These are phyloP conservation scores for Byssoonygena ceratinophila DNA, from an alignment of 2,329 filamentous ascomycete genomes.

Conservation along the genomic window DNA sequence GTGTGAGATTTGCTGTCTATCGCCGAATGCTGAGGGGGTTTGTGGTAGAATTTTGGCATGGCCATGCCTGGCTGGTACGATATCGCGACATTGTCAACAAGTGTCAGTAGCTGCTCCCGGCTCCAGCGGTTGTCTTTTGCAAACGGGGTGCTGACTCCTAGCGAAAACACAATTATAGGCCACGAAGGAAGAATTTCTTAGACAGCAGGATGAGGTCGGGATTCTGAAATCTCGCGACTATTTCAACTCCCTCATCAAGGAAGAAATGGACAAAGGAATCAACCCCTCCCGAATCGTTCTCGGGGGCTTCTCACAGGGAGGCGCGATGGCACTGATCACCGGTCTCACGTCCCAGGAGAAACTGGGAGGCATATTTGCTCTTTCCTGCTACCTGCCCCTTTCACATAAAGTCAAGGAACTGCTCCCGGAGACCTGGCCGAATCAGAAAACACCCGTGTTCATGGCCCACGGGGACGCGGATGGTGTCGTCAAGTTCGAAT, in stretches of 20 bases:
- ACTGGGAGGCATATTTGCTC: constrained; percentile 75
- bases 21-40: not conserved
- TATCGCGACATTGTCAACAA: constrained; percentile 36
- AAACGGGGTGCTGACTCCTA: not conserved
- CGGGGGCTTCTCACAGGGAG: constrained; percentile 59
- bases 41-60: constrained; percentile 58
- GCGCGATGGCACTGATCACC: constrained; percentile 72
- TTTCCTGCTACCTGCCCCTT: constrained; percentile 73
- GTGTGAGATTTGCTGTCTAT: too few relatives aligned
- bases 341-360: constrained; percentile 64
- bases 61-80: constrained; percentile 61
- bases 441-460: constrained; percentile 71
- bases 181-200: constrained; percentile 33
- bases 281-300: constrained; percentile 72
- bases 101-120: constrained; percentile 25
- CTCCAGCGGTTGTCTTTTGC: too few relatives aligned
- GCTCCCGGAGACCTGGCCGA: constrained; percentile 46
- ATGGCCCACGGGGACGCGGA: constrained; percentile 81
- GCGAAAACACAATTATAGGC: constrained; percentile 27
- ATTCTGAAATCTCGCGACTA: constrained; percentile 63
- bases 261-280: constrained; percentile 72
- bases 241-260: constrained; percentile 67
- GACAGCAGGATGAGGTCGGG: constrained; percentile 50
- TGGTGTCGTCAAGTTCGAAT: constrained; percentile 56
- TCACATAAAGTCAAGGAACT: constrained; percentile 52